Conservation (phyloP, 345 rosid species). For the Euphorbia peplus region DNA sequence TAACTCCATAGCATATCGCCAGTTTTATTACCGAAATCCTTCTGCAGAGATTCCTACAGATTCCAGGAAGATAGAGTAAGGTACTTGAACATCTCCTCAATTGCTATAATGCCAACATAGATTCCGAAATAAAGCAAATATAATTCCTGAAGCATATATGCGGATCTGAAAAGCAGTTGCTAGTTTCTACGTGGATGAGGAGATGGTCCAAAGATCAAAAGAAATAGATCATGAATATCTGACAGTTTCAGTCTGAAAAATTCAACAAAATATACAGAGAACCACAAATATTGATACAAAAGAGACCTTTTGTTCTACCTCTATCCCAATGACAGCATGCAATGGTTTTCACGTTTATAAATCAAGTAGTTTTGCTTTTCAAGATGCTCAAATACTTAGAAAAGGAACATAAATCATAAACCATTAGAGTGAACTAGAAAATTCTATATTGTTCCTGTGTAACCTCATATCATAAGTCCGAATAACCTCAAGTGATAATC, state of each 20-base stretch:
- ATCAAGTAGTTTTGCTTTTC: not conserved
- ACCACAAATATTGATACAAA: not conserved
- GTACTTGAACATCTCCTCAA: slow-evolving; percentile 6
- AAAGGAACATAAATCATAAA: too few species aligned
- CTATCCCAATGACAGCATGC: not conserved
- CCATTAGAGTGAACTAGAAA: not conserved
- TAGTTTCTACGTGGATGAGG: not conserved
- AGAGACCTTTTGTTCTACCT: not conserved
- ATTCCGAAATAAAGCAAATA: not conserved
- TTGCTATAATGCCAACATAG: slow-evolving; percentile 3
- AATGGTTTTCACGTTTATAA: not conserved
- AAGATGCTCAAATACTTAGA: not conserved
- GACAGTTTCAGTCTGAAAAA: not conserved
- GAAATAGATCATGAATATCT: not conserved
- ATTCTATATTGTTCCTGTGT: too few species aligned
- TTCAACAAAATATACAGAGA: not conserved
- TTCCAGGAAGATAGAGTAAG: slow-evolving; percentile 13
- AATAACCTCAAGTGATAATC: not conserved
- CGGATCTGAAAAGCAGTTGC: not conserved
- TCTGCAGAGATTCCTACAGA: slow-evolving; percentile 70
- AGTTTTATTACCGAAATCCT: slow-evolving; percentile 80
- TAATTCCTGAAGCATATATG: slow-evolving; percentile 3
- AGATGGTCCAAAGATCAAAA: not conserved
- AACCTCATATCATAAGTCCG: not conserved
- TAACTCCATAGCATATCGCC: slow-evolving; percentile 98